Evolutionary conservation across 2,329 filamentous ascomycete genomes (phyloP), one percentile per base, ranked within the genome.

Genomic region (Trematosphaeria pertusa): DNA sequence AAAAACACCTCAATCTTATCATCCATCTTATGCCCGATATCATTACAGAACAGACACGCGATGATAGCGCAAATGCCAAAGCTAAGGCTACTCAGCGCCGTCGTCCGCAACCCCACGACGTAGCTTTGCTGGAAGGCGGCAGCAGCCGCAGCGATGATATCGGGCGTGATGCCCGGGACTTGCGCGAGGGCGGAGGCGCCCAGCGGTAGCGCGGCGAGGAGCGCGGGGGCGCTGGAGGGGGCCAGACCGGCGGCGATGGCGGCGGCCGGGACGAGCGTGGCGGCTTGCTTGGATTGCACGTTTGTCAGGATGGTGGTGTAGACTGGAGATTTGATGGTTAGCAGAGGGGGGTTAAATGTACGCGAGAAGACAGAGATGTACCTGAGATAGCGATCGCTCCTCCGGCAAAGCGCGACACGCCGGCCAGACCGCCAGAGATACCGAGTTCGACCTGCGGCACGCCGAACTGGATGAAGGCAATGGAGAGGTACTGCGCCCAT

Each of bases 391-490:
- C 74, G 38, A 78, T 67, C 8, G 73, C 65, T 18, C 75, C 75
- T 34, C 73, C 74, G 3, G 74, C 73, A 49, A 74, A 79, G 4
- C 76, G 67, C 19, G 73, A 70, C 4, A 75, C 71, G 17, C 76
- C 75, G 4, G 53, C 48, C 6, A 55, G 31, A 8, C 49, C 76
- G 26, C 75, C 75, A 31, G 66, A 68, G 11, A 77, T 72, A 11
- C 78, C 78, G 0, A 80, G 68, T 37, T 79, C 75, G 14, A 74
- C 69, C 49, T 81, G 78, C 19, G 76, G 71, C 2, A 77, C 76
- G n/a, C 76, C 77, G 46, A 79, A 73, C 56, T 80, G 78, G 5
- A 74, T 76, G 49, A 77, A 74, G 1, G 77, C 75, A 52, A 81
- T 79, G 14, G 71, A 74, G 15, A 79, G 60, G 43, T 78, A 78